Percentiles rank a stretch among this genome's conserved stretches.
phyloP scores from a whole-genome alignment of 106 monocot genomes.

The Alisma plantagoaquatica region DNA sequence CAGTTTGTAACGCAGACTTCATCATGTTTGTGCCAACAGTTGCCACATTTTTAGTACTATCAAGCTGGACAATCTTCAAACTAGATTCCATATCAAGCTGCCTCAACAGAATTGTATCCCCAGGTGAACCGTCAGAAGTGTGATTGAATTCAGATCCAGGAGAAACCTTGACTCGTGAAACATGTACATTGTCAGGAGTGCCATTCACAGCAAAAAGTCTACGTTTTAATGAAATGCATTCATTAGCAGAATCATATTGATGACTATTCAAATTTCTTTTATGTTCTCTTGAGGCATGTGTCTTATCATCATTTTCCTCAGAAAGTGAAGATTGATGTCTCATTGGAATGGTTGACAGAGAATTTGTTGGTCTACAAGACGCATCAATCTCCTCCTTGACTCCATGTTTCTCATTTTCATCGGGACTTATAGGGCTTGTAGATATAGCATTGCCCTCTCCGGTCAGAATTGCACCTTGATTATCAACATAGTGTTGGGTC shows the following conservation, averaged over 20 bases:
- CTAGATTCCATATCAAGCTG: too few relatives aligned
- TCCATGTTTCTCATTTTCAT: background rate
- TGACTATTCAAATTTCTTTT: background rate
- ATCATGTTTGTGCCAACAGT: background rate
- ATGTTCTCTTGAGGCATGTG: background rate
- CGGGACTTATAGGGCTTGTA: background rate
- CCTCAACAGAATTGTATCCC: background rate
- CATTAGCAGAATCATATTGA: background rate
- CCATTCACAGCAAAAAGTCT: too few relatives aligned
- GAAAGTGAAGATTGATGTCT: too few relatives aligned
- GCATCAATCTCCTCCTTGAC: background rate
- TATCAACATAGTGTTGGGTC: background rate
- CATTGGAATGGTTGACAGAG: background rate
- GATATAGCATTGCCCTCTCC: background rate
- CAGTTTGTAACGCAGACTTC: background rate
- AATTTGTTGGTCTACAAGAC: background rate
- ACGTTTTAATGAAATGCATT: background rate
- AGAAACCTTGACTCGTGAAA: background rate
- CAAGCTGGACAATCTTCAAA: background rate
- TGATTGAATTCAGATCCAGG: background rate
- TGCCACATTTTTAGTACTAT: conserved; percentile 1
- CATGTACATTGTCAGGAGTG: background rate
- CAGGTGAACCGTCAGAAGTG: background rate
- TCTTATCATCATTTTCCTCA: too few relatives aligned
- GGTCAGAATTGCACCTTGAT: background rate